Evolutionary conservation across 805 yeast species (phyloP).

Genomic region (Lipomyces anomalus): DNA sequence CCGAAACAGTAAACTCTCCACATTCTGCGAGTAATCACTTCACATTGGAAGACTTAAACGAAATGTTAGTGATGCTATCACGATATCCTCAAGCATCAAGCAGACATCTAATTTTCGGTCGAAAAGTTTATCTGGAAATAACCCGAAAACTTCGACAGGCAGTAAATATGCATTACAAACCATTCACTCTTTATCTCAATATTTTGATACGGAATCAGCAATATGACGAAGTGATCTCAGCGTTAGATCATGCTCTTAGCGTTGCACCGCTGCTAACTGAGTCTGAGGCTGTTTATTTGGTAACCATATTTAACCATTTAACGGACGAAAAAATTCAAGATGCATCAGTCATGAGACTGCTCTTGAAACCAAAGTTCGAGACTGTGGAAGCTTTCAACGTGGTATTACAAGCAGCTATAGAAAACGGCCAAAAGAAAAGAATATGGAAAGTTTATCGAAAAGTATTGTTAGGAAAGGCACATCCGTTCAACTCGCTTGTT

Average conservation of each 20-base stretch:
- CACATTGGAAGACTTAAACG: slow-evolving; percentile 7
- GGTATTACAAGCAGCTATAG: slow-evolving; percentile 20
- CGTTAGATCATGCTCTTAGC: slow-evolving; percentile 14
- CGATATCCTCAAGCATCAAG: slow-evolving; percentile 10
- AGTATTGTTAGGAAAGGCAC: neutral
- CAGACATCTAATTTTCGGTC: slow-evolving; percentile 18
- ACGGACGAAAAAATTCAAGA: slow-evolving; percentile 12
- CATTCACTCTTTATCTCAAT: slow-evolving; percentile 14
- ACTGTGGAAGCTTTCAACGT: slow-evolving; percentile 19
- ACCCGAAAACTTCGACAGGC: slow-evolving; percentile 1
- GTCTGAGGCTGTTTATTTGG: slow-evolving; percentile 13
- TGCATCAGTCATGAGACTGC: slow-evolving; percentile 10
- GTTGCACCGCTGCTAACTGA: slow-evolving; percentile 8
- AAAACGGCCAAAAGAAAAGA: slow-evolving; percentile 8
- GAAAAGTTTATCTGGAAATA: slow-evolving; percentile 12
- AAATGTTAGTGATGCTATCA: slow-evolving; percentile 7
- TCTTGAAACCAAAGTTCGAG: neutral
- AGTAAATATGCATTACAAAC: slow-evolving; percentile 7
- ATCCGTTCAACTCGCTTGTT: neutral
- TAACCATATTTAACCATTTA: slow-evolving; percentile 16
- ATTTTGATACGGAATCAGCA: slow-evolving; percentile 17
- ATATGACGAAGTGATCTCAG: slow-evolving; percentile 16
- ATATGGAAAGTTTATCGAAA: slow-evolving; percentile 12
- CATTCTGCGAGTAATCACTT: slow-evolving; percentile 4
- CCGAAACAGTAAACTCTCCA: neutral